Conservation (phyloP, 2,329 filamentous ascomycete species). For the Colletotrichum sp. region DNA sequence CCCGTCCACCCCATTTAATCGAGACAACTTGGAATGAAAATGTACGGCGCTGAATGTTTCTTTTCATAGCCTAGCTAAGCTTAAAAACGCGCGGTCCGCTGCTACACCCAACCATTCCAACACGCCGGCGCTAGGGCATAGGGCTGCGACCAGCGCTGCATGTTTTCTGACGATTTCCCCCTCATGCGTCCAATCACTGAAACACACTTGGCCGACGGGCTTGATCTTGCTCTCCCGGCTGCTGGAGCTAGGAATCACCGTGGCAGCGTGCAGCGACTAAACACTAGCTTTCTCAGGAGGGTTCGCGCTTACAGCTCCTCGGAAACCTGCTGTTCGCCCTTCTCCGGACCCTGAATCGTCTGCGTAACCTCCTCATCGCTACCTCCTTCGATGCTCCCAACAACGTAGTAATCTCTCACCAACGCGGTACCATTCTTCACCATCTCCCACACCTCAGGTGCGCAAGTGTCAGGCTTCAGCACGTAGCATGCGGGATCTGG, state of each 20-base stretch:
- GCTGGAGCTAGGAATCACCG: background rate
- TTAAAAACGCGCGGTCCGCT: constrained; percentile 1
- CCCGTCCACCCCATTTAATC: background rate
- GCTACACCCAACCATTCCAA: background rate
- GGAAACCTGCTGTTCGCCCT: background rate
- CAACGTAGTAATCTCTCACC: constrained; percentile 44
- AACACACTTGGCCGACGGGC: constrained; percentile 8
- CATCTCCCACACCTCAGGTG: constrained; percentile 53
- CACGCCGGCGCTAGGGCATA: constrained; percentile 4
- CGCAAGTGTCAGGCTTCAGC: constrained; percentile 61
- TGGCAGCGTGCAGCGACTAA: background rate
- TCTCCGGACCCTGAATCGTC: background rate
- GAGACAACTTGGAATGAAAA: background rate
- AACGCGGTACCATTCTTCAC: constrained; percentile 56
- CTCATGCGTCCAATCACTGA: constrained; percentile 6
- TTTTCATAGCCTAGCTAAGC: background rate
- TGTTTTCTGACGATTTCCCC: background rate
- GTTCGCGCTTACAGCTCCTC: background rate
- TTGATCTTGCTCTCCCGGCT: background rate
- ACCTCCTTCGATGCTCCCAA: constrained; percentile 17
- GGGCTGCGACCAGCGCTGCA: background rate
- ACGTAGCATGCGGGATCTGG: constrained; percentile 64
- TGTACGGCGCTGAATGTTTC: background rate
- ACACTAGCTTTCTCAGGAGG: background rate
- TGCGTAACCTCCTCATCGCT: background rate